Conservation (phyloP, 2,329 filamentous ascomycete species). For the Xylariaceae sp. region DNA sequence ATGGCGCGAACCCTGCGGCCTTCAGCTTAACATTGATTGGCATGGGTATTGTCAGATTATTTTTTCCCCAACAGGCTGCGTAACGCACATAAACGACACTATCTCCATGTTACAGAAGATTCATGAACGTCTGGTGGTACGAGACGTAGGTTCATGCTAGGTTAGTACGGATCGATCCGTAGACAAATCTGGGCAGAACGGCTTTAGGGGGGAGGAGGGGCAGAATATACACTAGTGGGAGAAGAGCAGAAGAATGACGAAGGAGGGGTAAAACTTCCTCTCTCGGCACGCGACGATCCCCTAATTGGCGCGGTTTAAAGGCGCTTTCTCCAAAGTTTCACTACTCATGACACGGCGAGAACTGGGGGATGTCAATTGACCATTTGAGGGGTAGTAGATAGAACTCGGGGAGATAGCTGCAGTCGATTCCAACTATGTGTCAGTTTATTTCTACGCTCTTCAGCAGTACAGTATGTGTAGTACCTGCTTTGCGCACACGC, state of each 20-base stretch:
- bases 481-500: too few relatives aligned
- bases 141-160: not conserved
- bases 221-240: slow-evolving; percentile 3
- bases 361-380: too few relatives aligned
- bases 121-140: not conserved
- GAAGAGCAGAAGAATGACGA: not conserved
- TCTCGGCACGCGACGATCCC: slow-evolving; percentile 3
- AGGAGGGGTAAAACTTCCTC: slow-evolving; percentile 9
- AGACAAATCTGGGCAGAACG: not conserved
- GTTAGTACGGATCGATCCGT: not conserved
- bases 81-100: not conserved
- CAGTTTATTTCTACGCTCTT: not conserved
- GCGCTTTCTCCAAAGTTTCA: slow-evolving; percentile 6
- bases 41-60: not conserved
- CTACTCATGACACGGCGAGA: too few relatives aligned
- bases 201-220: slow-evolving; percentile 1
- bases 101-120: not conserved
- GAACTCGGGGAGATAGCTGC: not conserved
- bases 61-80: not conserved
- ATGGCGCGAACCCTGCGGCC: too few relatives aligned
- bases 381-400: slow-evolving; percentile 11
- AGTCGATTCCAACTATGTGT: not conserved
- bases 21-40: not conserved
- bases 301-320: slow-evolving; percentile 17
- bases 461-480: not conserved